Conservation (phyloP, 495 filamentous ascomycete species). For the Tuber aestivum region DNA sequence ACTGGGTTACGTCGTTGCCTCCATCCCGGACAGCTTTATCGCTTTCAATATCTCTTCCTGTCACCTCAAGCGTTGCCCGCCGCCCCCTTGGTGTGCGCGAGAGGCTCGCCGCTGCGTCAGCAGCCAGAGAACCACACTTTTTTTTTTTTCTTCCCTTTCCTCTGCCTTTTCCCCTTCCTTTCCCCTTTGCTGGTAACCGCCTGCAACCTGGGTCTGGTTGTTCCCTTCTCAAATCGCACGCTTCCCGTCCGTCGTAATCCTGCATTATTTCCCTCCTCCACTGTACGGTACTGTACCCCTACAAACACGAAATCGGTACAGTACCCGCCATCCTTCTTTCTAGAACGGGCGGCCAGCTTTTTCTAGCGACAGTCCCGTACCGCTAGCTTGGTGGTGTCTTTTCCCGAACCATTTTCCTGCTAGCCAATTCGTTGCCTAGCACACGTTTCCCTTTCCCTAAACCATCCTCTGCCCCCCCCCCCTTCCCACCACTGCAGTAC, state of each 20-base stretch:
- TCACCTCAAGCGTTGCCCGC: background rate
- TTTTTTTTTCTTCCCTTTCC: conserved; percentile 1
- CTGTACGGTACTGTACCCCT: conserved; percentile 11
- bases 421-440: conserved; percentile 30
- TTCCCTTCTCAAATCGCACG: conserved; percentile 30
- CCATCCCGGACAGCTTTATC: background rate
- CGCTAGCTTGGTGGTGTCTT: conserved; percentile 37
- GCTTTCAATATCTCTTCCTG: background rate
- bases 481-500: conserved; percentile 23
- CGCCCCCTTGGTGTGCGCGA: conserved; percentile 31
- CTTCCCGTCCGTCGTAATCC: conserved; percentile 35
- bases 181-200: conserved; percentile 27
- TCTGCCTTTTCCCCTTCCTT: too few relatives aligned
- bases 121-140: conserved; percentile 22
- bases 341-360: conserved; percentile 30
- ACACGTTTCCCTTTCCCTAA: conserved; percentile 42
- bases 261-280: conserved; percentile 26
- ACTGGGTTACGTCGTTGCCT: background rate
- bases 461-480: conserved; percentile 31
- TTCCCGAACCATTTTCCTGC: conserved; percentile 29
- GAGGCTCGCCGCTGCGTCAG: conserved; percentile 41
- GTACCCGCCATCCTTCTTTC: conserved; percentile 25
- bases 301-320: conserved; percentile 30
- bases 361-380: conserved; percentile 41
- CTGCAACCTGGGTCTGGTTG: conserved; percentile 23